phyloP scores from a whole-genome alignment of 2,329 filamentous ascomycete genomes.

The Fusarium sp. region DNA sequence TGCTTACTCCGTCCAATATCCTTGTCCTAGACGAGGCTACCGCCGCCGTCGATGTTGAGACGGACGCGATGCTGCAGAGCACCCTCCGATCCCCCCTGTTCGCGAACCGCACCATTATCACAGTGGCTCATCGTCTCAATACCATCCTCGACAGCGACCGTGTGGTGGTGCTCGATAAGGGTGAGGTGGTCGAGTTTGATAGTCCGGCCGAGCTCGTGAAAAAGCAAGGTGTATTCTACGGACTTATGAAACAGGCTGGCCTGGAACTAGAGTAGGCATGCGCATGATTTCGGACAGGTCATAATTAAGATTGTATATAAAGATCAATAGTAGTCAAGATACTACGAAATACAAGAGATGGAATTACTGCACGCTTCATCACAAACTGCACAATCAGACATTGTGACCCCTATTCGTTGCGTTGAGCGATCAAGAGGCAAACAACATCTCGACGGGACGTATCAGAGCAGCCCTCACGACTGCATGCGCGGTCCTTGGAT shows the following conservation, averaged over 20 bases:
- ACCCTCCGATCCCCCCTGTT: conserved; percentile 77
- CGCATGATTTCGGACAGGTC: conserved; percentile 1
- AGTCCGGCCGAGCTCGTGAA: conserved; percentile 82
- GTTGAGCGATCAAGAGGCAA: conserved; percentile 16
- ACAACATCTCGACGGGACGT: conserved; percentile 1
- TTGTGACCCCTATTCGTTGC: background rate
- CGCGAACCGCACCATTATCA: conserved; percentile 94
- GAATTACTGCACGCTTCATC: conserved; percentile 6
- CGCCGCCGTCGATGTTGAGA: conserved; percentile 77
- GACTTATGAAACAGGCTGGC: conserved; percentile 91
- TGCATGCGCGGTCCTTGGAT: background rate
- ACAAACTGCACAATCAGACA: background rate
- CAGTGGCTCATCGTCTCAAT: conserved; percentile 97
- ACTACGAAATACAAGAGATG: conserved; percentile 19
- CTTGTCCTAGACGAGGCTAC: conserved; percentile 97
- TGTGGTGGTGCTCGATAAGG: conserved; percentile 92
- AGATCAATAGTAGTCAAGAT: conserved; percentile 1
- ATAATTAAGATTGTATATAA: conserved; percentile 31
- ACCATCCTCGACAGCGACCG: conserved; percentile 91
- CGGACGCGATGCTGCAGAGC: conserved; percentile 73
- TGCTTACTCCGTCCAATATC: conserved; percentile 96
- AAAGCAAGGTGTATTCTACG: conserved; percentile 83
- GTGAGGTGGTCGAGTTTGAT: conserved; percentile 92
- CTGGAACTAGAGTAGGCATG: conserved; percentile 63
- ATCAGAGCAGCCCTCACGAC: background rate